Conservation (phyloP, 441 rosid genomes). For the Syzygium malaccense region DNA sequence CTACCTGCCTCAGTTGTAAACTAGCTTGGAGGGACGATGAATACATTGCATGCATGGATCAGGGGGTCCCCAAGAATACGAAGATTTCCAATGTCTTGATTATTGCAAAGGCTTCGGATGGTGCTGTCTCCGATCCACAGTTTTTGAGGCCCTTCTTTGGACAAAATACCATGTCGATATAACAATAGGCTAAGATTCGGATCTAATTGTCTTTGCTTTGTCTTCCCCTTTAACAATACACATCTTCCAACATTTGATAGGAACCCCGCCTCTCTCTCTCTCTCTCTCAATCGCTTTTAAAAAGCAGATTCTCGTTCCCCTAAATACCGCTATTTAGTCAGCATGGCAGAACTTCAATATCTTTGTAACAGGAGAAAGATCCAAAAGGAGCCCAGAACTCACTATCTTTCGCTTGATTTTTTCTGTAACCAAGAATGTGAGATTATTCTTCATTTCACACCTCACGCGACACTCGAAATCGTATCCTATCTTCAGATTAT, state of each 20-base stretch:
- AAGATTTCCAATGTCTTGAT: not conserved
- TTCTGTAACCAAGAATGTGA: not conserved
- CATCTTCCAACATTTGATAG: not conserved
- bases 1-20: not conserved
- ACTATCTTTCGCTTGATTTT: not conserved
- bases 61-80: not conserved
- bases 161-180: not conserved
- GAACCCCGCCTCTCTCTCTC: not conserved
- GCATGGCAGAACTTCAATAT: not conserved
- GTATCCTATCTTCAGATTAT: too few relatives aligned
- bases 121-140: not conserved
- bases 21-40: not conserved
- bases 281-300: not conserved
- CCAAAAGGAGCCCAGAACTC: not conserved
- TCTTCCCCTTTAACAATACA: not conserved
- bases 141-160: not conserved
- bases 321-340: not conserved
- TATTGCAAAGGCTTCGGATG: not conserved
- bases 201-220: not conserved
- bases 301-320: not conserved
- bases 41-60: not conserved
- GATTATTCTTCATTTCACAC: not conserved
- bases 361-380: not conserved
- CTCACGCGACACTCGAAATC: too few relatives aligned
- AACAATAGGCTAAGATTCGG: not conserved